Evolutionary conservation across 108 stramenopile species (phyloP).

Genomic region (Nannochloropsis oceanica): DNA sequence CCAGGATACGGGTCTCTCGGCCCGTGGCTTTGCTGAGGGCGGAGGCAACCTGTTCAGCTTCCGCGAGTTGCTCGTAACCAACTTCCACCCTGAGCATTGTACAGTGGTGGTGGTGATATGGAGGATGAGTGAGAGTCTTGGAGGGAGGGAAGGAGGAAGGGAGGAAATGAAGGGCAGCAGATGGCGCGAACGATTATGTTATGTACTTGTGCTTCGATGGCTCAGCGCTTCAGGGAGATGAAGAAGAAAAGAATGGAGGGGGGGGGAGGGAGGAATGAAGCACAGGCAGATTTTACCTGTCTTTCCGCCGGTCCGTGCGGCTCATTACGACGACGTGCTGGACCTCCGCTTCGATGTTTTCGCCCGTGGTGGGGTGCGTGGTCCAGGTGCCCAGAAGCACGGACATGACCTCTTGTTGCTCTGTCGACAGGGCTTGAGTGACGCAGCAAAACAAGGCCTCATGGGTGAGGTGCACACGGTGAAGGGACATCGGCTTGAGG

Average conservation of each 20-base stretch:
- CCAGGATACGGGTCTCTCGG: not conserved
- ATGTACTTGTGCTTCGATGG: too few species aligned
- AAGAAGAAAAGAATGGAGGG: not conserved
- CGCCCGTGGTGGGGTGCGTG: not conserved
- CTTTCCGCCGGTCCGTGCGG: not conserved
- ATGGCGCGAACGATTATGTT: too few species aligned
- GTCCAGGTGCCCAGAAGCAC: not conserved
- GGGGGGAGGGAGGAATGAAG: not conserved
- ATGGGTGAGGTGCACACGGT: not conserved
- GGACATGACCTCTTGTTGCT: conserved; percentile 6
- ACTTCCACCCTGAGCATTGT: not conserved
- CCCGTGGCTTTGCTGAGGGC: not conserved
- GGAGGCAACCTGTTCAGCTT: not conserved
- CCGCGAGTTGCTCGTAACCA: not conserved
- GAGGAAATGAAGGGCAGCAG: too few species aligned
- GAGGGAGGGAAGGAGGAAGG: too few species aligned
- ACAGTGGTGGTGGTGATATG: not conserved
- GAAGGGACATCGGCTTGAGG: not conserved
- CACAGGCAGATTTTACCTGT: not conserved
- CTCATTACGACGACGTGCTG: not conserved
- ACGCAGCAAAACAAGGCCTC: not conserved
- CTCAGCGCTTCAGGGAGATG: too few species aligned
- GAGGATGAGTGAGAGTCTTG: too few species aligned
- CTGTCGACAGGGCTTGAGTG: conserved; percentile 2
- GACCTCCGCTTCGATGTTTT: not conserved